Percentiles rank a stretch among this genome's conserved stretches.
These are phyloP conservation scores for Alternaria brassicicola DNA, from an alignment of 2,329 filamentous ascomycete species.

Conservation along the genomic window DNA sequence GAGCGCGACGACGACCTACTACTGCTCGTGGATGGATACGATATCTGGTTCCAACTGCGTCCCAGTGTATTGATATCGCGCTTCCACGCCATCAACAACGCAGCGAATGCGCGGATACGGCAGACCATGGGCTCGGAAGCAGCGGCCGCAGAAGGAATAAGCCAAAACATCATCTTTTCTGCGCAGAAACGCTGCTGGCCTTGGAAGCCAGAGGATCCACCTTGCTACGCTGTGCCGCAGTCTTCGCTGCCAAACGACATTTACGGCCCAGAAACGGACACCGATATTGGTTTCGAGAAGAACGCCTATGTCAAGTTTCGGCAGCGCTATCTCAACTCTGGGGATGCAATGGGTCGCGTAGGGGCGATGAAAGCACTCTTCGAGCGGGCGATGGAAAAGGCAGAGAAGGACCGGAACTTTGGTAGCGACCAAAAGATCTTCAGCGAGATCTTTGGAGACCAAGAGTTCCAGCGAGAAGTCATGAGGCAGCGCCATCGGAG, in stretches of 20 bases:
- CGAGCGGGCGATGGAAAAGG: neutral
- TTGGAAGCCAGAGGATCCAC: neutral
- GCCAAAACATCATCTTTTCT: neutral
- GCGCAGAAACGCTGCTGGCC: slow-evolving; percentile 5
- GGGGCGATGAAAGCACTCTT: slow-evolving; percentile 3
- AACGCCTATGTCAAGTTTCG: slow-evolving; percentile 1
- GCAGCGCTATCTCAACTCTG: slow-evolving; percentile 3
- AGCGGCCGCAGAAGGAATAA: neutral
- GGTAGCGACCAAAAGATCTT: slow-evolving; percentile 4
- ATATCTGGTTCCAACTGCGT: slow-evolving; percentile 5
- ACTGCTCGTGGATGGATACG: slow-evolving; percentile 1
- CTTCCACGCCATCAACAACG: slow-evolving; percentile 1
- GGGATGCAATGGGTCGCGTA: slow-evolving; percentile 1
- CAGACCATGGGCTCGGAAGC: neutral
- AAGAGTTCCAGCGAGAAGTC: neutral
- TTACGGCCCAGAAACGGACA: neutral
- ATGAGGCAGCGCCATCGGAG: neutral
- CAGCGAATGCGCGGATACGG: neutral
- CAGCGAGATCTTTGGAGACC: slow-evolving; percentile 1
- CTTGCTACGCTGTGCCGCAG: neutral
- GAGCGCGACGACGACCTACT: slow-evolving; percentile 1
- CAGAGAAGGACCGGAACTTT: neutral
- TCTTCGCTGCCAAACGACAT: neutral
- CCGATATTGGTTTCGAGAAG: slow-evolving; percentile 1
- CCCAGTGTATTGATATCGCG: neutral